A percentile compares a stretch with the other conserved stretches of the same genome.
Conservation (phyloP, 345 rosid species). For the Viola odorata region DNA sequence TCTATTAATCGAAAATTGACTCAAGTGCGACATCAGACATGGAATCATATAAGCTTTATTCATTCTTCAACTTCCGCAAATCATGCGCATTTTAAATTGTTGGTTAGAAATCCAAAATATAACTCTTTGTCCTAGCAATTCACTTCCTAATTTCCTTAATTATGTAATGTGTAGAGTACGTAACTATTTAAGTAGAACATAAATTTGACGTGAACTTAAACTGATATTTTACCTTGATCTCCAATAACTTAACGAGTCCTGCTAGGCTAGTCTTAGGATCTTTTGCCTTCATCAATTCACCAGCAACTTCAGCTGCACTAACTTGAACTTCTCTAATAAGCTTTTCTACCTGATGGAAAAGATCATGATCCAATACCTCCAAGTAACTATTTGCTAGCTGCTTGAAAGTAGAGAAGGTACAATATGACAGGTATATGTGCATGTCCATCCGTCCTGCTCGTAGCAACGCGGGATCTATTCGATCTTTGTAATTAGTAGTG, state of each 20-base stretch:
- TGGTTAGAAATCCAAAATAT: too few species aligned
- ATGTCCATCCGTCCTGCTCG: constrained; percentile 44
- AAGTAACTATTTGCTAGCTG: constrained; percentile 34
- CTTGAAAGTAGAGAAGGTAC: constrained; percentile 40
- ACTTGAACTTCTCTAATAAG: constrained; percentile 24
- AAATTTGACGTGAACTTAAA: background rate
- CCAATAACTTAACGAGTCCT: constrained; percentile 22
- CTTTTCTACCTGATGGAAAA: constrained; percentile 19
- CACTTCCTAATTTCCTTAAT: too few species aligned
- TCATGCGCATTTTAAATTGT: too few species aligned
- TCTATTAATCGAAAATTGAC: too few species aligned
- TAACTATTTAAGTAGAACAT: background rate
- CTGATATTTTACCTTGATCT: constrained; percentile 28
- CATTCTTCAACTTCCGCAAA: too few species aligned
- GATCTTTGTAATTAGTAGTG: constrained; percentile 42
- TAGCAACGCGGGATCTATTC: constrained; percentile 36
- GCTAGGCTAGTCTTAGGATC: constrained; percentile 18
- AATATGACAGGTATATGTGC: constrained; percentile 34
- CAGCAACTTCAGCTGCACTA: constrained; percentile 40
- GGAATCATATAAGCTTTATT: too few species aligned
- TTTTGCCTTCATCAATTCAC: constrained; percentile 31
- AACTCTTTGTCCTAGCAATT: too few species aligned
- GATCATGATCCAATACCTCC: constrained; percentile 20
- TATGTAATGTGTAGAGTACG: too few species aligned
- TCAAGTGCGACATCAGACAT: too few species aligned